These are phyloP conservation scores for Camelina laxa DNA, from an alignment of 345 rosid genomes.

Conservation along the genomic window DNA sequence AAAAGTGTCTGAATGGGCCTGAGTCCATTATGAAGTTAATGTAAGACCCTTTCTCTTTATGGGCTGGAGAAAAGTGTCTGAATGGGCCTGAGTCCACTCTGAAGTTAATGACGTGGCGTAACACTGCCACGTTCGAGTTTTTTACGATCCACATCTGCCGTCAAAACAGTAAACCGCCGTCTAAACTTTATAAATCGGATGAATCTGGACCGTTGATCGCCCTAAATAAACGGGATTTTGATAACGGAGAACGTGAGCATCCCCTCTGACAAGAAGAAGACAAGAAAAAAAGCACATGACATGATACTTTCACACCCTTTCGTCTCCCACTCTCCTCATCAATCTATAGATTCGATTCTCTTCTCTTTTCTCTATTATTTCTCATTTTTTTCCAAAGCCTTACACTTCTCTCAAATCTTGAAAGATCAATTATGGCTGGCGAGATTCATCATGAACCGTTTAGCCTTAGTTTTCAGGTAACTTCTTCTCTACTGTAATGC, in stretches of 20 bases:
- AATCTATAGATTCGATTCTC: constrained; percentile 29
- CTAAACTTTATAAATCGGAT: constrained; percentile 5
- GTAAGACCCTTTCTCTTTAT: not conserved
- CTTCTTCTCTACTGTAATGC: constrained; percentile 10
- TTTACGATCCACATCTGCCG: constrained; percentile 34
- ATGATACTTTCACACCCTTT: constrained; percentile 39
- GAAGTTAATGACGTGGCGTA: constrained; percentile 31
- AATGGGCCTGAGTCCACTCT: not conserved
- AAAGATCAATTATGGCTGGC: constrained; percentile 51
- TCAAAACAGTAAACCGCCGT: constrained; percentile 39
- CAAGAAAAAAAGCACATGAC: constrained; percentile 42
- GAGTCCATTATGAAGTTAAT: not conserved
- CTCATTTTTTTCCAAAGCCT: not conserved
- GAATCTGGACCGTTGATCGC: constrained; percentile 42
- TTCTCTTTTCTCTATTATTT: not conserved
- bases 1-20: too few relatives aligned
- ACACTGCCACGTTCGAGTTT: constrained; percentile 15
- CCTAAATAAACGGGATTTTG: constrained; percentile 39
- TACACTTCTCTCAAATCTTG: not conserved
- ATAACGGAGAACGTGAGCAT: constrained; percentile 46
- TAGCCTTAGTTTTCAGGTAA: constrained; percentile 66
- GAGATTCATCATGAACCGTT: constrained; percentile 72
- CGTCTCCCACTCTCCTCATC: constrained; percentile 33
- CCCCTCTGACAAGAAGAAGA: constrained; percentile 36
- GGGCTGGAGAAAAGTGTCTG: too few relatives aligned